Evolutionary conservation across 257 asterid species (phyloP), one percentile per base, ranked within the genome.

Genomic region (Thymus quinquecostatus): DNA sequence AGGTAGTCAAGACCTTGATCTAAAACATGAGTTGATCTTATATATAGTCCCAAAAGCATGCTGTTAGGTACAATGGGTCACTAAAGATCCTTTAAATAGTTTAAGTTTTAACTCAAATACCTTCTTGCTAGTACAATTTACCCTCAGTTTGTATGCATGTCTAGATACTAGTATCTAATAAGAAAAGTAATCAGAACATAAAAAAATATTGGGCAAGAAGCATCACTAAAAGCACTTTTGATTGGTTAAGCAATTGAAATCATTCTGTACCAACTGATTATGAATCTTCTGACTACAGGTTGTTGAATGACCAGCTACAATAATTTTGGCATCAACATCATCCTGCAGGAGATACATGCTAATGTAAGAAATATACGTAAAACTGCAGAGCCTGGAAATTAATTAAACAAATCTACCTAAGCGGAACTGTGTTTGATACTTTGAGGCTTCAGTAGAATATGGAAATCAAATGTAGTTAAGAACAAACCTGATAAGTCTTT

Each of bases 211-310:
- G 60, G 28, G 47, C 50, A n/a, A 21, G 49, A n/a, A 65, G 62
- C 43, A 38, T 21, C 12, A 61, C 8, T 41, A 65, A 8, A 10
- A 66, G 36, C n/a, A 76, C 44, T 32, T 53, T 43, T 38, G 73
- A 73, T 53, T 38, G 73, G 69, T 53, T 36, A 54, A 76, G 70
- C 43, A 55, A 40, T 67, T 55, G 65, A 74, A 73, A 48, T 48
- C 44, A 54, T 64, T 55, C 8, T 44, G 60, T 89, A 92, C 99
- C 98, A 95, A 78, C 81, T 95, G 99, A 72, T 95, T 95, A 79
- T 95, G 99, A 85, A 95, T 91, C 89, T 95, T 95, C 95, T 95
- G 99, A 82, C 99, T 95, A 70, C 99, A 95, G 34, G 99, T 88
- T 78, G 90, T 88, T 68, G 99, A 95, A 75, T 86, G 81, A 78